These are phyloP conservation scores for Coemansia guatemalensis DNA, from an alignment of 192 early-diverging fungal species.

Conservation along the genomic window DNA sequence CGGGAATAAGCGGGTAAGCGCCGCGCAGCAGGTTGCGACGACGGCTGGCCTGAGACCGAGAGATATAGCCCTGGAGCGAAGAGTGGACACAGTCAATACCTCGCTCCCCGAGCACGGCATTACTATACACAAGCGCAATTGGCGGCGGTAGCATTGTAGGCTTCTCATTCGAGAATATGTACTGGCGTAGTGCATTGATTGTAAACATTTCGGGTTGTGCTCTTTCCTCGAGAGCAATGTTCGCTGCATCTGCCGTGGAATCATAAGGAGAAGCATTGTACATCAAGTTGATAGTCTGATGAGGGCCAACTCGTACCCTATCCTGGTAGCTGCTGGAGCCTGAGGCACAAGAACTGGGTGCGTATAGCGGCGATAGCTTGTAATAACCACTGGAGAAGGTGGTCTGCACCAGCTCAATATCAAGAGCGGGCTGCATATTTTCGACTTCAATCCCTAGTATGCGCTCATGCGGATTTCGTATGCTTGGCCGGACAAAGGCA, in stretches of 20 bases:
- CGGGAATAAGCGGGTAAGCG: conserved; percentile 69
- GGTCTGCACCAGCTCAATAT: conserved; percentile 44
- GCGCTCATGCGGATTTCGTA: conserved; percentile 74
- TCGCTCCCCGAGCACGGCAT: conserved; percentile 48
- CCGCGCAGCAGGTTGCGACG: conserved; percentile 60
- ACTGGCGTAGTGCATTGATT: conserved; percentile 48
- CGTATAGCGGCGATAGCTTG: conserved; percentile 23
- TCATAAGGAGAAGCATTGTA: conserved; percentile 15
- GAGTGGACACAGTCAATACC: conserved; percentile 59
- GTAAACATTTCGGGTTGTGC: conserved; percentile 52
- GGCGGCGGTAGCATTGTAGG: conserved; percentile 22
- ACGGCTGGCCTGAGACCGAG: conserved; percentile 73
- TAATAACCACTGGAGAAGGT: conserved; percentile 42
- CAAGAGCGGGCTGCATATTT: conserved; percentile 33
- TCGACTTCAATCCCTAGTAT: conserved; percentile 89
- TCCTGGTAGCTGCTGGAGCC: neutral
- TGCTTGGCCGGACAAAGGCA: conserved; percentile 87
- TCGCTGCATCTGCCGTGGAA: neutral
- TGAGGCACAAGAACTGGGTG: neutral
- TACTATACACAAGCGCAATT: conserved; percentile 43
- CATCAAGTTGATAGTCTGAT: conserved; percentile 39
- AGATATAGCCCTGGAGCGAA: conserved; percentile 68
- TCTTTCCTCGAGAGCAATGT: conserved; percentile 18
- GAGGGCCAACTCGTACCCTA: conserved; percentile 25
- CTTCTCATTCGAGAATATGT: conserved; percentile 40